Evolutionary conservation across 2,329 filamentous ascomycete genomes (phyloP).

Genomic region (Zymoseptoria pseudotritici): DNA sequence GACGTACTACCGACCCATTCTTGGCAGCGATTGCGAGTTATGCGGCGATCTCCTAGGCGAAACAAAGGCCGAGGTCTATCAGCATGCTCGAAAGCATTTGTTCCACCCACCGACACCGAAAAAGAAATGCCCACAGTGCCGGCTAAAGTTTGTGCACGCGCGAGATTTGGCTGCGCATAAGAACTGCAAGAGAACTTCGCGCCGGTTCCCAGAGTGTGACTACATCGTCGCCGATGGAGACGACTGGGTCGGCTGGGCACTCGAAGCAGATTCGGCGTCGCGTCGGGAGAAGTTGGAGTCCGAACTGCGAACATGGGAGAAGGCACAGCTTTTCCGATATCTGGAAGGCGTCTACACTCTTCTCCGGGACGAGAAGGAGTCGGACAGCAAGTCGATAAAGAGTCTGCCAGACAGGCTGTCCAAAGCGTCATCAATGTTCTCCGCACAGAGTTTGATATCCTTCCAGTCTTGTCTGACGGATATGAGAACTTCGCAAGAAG

Average conservation of each 20-base stretch:
- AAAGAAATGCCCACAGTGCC: not conserved
- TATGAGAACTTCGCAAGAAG: not conserved
- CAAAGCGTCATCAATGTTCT: not conserved
- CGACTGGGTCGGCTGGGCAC: not conserved
- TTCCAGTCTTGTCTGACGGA: not conserved
- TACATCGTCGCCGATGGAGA: not conserved
- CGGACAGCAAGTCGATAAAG: not conserved
- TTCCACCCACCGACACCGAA: not conserved
- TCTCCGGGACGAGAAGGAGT: not conserved
- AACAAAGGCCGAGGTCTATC: not conserved
- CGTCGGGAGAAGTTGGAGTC: not conserved
- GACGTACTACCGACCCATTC: not conserved
- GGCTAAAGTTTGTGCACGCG: not conserved
- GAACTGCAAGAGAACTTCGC: not conserved
- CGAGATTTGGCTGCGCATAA: not conserved
- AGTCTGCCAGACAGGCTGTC: not conserved
- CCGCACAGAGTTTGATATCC: not conserved
- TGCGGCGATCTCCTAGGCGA: not conserved
- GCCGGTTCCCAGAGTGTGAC: not conserved
- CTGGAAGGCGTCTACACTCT: not conserved
- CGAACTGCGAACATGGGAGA: not conserved
- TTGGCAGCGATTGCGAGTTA: not conserved
- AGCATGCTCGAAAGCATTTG: not conserved
- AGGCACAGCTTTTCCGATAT: not conserved
- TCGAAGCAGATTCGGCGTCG: not conserved